Percentiles rank a stretch among this genome's conserved stretches.
These are phyloP conservation scores for Polytolypa hystricis DNA, from an alignment of 2,329 filamentous ascomycete genomes.

Conservation along the genomic window DNA sequence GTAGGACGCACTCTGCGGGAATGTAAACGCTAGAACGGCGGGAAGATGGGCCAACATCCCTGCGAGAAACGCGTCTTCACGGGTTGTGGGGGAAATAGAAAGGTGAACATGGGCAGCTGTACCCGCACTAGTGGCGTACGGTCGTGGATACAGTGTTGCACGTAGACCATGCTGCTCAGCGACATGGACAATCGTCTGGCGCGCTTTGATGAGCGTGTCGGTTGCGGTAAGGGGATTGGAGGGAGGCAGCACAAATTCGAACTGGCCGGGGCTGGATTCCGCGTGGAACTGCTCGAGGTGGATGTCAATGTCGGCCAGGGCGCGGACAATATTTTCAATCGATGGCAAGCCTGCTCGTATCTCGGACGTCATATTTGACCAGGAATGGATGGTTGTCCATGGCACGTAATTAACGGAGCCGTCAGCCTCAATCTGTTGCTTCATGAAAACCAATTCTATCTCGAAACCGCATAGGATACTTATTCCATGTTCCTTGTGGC, in stretches of 20 bases:
- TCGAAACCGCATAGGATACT: constrained; percentile 65
- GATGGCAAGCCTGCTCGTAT: constrained; percentile 46
- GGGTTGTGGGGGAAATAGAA: constrained; percentile 45
- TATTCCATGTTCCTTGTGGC: constrained; percentile 42
- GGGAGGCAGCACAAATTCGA: constrained; percentile 61
- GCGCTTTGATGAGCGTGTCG: constrained; percentile 59
- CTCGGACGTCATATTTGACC: constrained; percentile 55
- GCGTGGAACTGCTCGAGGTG: constrained; percentile 62
- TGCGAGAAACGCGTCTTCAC: constrained; percentile 56
- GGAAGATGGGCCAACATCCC: constrained; percentile 57
- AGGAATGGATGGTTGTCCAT: constrained; percentile 55
- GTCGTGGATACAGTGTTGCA: constrained; percentile 65
- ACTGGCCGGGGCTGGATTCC: constrained; percentile 63
- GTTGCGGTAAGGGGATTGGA: constrained; percentile 54
- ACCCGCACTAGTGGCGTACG: constrained; percentile 46
- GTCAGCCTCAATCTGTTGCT: constrained; percentile 27
- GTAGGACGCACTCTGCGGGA: constrained; percentile 57
- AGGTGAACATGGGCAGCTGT: constrained; percentile 61
- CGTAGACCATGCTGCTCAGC: constrained; percentile 52
- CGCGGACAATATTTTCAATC: constrained; percentile 53
- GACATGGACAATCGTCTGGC: constrained; percentile 56
- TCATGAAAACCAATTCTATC: constrained; percentile 65
- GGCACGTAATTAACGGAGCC: constrained; percentile 31
- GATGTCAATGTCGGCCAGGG: constrained; percentile 52
- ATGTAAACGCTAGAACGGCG: constrained; percentile 57